Base-by-base conservation (phyloP, 2,329 filamentous ascomycete genomes). In the Triangularia setosa region DNA sequence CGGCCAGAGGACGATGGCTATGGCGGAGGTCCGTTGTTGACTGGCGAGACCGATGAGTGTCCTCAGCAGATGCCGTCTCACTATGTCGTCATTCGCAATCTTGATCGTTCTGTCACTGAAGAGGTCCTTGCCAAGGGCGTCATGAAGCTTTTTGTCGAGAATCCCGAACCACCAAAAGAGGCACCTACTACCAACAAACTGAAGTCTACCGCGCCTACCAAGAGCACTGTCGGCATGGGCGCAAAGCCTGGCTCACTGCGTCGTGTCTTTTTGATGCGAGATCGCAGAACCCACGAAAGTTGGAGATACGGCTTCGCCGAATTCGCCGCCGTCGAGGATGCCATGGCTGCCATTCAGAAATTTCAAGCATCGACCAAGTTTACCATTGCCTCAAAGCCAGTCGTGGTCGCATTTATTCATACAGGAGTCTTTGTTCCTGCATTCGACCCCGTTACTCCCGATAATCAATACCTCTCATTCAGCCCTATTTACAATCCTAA, bases 221-320 rank as follows among this genome's bases (percentile, higher is more conserved):
- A 79, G 40, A 83, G 84, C 65, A 81, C 80, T 8, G 79, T 83
- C 21, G 88, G 89, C 12, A 80, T 88, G 1, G 91, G 91, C 44
- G 91, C 92, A 3, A 85, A 84, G 63, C 87, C 89, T 30, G 87
- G 88, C 21, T 92, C 90, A n/a, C 78, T 96, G 8, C 86, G 90
- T 66, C 87, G 92, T 60, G 87, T 95, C 1, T 85, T 95, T 66
- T 78, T 96, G 25, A 88, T 95, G 71, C 86, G 92, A 62, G 90
- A 94, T 72, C 83, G 87, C 54, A 82, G 81, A 65, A 89, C 83
- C 3, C 84, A 91, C 62, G 88, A 91, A 65, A 92, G 89, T 60
- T 91, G 90, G 82, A 86, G 88, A 69, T 96, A 92, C 71, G 92
- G 91, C 0, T 96, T 96, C 75, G 92, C 88, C 0, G 92, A 96